Evolutionary conservation across 768 basidiomycete genomes (phyloP).

Genomic region (Lepiota venenata): DNA sequence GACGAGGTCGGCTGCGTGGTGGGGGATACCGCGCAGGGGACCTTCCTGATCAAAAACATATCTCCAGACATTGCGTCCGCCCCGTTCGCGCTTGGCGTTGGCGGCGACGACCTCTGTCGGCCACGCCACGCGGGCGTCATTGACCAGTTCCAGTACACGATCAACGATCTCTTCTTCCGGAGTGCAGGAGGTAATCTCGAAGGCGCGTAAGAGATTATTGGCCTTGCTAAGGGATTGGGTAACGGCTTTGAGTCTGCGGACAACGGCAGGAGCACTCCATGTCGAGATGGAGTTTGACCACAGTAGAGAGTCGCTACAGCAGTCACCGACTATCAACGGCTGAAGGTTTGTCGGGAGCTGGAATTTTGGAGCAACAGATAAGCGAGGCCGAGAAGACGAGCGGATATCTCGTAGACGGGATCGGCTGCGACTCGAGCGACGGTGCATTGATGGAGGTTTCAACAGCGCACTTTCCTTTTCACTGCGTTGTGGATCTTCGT

Average conservation of each 20-base stretch:
- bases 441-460: background rate
- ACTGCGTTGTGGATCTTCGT: constrained; percentile 23
- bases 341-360: constrained; percentile 39
- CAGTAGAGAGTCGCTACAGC: constrained; percentile 56
- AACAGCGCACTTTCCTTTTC: constrained; percentile 4
- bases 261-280: constrained; percentile 61
- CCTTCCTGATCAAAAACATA: constrained; percentile 84
- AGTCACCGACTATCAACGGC: constrained; percentile 76
- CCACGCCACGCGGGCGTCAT: constrained; percentile 75
- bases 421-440: constrained; percentile 16
- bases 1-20: constrained; percentile 69
- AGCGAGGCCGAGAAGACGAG: constrained; percentile 13
- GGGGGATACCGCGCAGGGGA: constrained; percentile 58
- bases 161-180: constrained; percentile 65
- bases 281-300: constrained; percentile 58
- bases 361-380: constrained; percentile 12
- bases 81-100: constrained; percentile 44
- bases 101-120: constrained; percentile 64
- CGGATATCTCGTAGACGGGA: constrained; percentile 14
- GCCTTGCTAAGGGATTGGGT: constrained; percentile 68
- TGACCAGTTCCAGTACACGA: constrained; percentile 68
- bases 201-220: constrained; percentile 58
- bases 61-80: constrained; percentile 67
- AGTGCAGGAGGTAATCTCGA: constrained; percentile 64
- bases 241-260: constrained; percentile 68